Percentiles rank a stretch among this genome's conserved stretches.
Evolutionary conservation across 148 eudicot genomes (phyloP).

Genomic region (Diospyros kaki): DNA sequence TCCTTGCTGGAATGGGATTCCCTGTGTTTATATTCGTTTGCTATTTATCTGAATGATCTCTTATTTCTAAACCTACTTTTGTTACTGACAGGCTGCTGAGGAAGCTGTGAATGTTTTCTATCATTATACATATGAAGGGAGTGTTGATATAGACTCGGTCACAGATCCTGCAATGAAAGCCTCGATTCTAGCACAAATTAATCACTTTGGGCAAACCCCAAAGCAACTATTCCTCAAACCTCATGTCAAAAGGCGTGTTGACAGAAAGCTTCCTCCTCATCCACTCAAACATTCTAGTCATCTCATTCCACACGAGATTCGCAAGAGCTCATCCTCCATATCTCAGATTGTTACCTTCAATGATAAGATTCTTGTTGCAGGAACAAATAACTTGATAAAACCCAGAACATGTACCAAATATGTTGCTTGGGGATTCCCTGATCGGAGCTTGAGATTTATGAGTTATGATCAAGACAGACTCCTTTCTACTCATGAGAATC

Average conservation of each 20-base stretch:
- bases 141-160: conserved; percentile 88
- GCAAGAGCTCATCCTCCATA: conserved; percentile 64
- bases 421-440: conserved; percentile 96
- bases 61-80: conserved; percentile 16
- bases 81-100: conserved; percentile 78
- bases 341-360: conserved; percentile 58
- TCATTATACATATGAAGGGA: conserved; percentile 95
- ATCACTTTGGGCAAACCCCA: conserved; percentile 98
- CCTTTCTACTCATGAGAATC: conserved; percentile 95
- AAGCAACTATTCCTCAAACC: conserved; percentile 85
- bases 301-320: conserved; percentile 63
- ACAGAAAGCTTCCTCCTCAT: conserved; percentile 56
- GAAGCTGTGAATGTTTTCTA: conserved; percentile 96
- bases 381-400: conserved; percentile 64
- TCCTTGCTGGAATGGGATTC: neutral
- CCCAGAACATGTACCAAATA: conserved; percentile 77
- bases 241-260: conserved; percentile 71
- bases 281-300: conserved; percentile 60
- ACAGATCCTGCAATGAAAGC: conserved; percentile 97
- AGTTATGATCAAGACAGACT: conserved; percentile 80
- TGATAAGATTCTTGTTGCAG: conserved; percentile 73
- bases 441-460: conserved; percentile 78
- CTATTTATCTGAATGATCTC: conserved; percentile 3
- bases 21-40: neutral
- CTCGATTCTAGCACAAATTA: conserved; percentile 92